Base-by-base conservation (phyloP, 2,329 filamentous ascomycete species). In the Intubia oerlemansii region DNA sequence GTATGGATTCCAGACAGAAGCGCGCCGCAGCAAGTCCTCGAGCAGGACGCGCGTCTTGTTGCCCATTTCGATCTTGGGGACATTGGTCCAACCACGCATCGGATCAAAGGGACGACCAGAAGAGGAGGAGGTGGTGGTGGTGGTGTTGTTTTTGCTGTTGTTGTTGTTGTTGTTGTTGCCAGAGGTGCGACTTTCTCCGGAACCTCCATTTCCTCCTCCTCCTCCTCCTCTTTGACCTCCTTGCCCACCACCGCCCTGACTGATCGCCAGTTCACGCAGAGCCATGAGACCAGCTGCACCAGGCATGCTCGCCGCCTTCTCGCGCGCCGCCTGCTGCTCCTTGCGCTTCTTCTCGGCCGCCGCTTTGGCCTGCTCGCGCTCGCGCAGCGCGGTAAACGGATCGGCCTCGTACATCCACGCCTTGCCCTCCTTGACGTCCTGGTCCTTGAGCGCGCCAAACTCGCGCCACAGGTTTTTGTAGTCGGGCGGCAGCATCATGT, bases 321-420 rank as follows among this genome's bases (percentile, higher is more conserved):
- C 68, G 52, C 66, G 57, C 42, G 66, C 54, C 45, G 65, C 71
- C 41, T 73, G 69, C 17, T 63, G 58, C 41, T 88, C 78, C 36
- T 66, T 69, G 32, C 71, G 63, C 51, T 80, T 81, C 60, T 88
- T 92, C 42, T 82, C 77, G 25, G 73, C 66, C 3, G 68, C 59
- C 2, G 65, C 69, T 37, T 76, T 78, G 7, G 77, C 73, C 41
- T 82, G 76, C 40, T 91, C 77, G 29, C 78, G 62, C 48, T 90
- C 79, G 39, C 73, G 65, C 37, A 77, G 61, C 1, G 80, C 73
- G 34, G 73, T 65, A 53, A 98, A 98, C 1, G 88, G 88, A 43
- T 98, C 88, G 9, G 82, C 81, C 41, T 91, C 84, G 48, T 95
- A 98, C 66, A 91, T 73, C 77, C 84, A 93, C 1, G 57, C 75